Conservation (phyloP, 2,329 filamentous ascomycete species). For the Chaetomiaceae sp. region DNA sequence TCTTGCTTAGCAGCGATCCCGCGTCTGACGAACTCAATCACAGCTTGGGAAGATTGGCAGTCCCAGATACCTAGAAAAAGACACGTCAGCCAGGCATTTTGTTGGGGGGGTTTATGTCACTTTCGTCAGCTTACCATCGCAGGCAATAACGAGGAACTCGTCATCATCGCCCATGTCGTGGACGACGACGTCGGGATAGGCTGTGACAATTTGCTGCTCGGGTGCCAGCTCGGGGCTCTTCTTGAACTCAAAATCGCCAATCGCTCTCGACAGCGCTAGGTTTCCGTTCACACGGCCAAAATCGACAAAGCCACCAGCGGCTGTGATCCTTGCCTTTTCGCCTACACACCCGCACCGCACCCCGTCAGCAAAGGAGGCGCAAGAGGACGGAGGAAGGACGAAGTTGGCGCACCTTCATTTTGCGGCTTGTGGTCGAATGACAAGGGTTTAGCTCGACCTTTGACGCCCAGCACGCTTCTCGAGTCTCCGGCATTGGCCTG, state of each 20-base stretch:
- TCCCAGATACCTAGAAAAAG: constrained; percentile 84
- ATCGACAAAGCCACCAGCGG: constrained; percentile 95
- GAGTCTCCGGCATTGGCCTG: constrained; percentile 98
- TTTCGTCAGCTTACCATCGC: constrained; percentile 64
- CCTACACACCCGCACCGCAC: constrained; percentile 45
- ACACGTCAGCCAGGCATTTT: not conserved
- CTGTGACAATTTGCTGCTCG: constrained; percentile 98
- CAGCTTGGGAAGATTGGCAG: constrained; percentile 96
- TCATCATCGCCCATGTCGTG: constrained; percentile 91
- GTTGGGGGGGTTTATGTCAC: not conserved
- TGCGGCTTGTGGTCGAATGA: constrained; percentile 99
- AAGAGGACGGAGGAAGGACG: not conserved
- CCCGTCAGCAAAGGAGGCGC: constrained; percentile 16
- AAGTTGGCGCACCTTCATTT: constrained; percentile 70
- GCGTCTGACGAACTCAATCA: constrained; percentile 92
- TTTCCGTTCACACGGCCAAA: constrained; percentile 99
- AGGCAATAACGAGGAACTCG: constrained; percentile 90
- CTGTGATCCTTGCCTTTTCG: constrained; percentile 93
- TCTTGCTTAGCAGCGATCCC: constrained; percentile 96
- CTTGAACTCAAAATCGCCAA: constrained; percentile 99
- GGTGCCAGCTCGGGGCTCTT: constrained; percentile 94
- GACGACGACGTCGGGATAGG: constrained; percentile 87
- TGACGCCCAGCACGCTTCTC: constrained; percentile 89
- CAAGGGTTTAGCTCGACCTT: constrained; percentile 92
- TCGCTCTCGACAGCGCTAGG: constrained; percentile 89